These are phyloP conservation scores for Oenanthe sinensis DNA, from an alignment of 129 eudicot species.

Conservation along the genomic window DNA sequence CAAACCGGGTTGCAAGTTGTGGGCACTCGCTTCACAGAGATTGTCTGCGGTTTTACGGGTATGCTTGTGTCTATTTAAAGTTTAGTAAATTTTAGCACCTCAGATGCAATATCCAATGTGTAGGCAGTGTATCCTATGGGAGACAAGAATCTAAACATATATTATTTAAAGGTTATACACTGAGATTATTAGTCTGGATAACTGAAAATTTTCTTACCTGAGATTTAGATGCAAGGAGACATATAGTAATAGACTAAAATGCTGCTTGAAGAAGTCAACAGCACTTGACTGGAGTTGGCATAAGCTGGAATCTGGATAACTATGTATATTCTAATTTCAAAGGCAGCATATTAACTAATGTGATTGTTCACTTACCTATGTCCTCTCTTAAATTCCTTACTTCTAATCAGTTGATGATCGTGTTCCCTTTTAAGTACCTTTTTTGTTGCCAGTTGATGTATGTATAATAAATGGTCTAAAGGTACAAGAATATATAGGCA, in stretches of 20 bases:
- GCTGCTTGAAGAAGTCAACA: background rate
- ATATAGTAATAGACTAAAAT: background rate
- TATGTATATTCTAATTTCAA: background rate
- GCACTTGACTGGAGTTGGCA: background rate
- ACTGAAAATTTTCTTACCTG: background rate
- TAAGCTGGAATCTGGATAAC: background rate
- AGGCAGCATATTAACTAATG: background rate
- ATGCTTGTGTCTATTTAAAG: conserved; percentile 11
- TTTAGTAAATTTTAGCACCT: background rate
- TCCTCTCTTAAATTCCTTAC: background rate
- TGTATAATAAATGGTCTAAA: background rate
- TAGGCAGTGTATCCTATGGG: background rate
- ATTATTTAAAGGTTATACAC: background rate
- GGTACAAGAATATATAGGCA: background rate
- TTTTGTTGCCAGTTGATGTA: background rate
- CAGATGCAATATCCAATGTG: background rate
- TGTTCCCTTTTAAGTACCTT: background rate
- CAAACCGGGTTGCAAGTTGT: conserved; percentile 58
- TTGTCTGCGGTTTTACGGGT: conserved; percentile 65
- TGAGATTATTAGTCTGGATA: background rate
- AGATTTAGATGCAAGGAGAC: background rate
- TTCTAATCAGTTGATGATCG: background rate
- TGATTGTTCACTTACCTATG: background rate
- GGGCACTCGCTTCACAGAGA: conserved; percentile 69
- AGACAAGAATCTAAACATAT: background rate